Evolutionary conservation across 352 stramenopile genomes (phyloP), one percentile per base, ranked within the genome.

Genomic region (Phytophthora vignae): DNA sequence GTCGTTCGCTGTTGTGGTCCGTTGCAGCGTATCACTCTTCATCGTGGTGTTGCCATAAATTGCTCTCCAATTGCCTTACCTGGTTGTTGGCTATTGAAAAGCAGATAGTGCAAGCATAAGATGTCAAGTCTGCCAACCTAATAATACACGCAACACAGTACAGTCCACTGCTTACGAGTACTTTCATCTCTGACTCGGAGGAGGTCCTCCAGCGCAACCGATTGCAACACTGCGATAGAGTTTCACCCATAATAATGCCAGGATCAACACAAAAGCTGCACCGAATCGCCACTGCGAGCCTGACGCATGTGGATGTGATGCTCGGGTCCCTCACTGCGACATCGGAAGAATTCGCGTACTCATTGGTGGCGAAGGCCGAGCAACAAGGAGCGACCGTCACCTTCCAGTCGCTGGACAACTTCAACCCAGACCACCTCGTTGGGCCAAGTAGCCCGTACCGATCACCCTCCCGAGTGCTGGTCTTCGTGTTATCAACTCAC

Each of bases 401-500:
- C 40, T 48, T 48, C 40, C 40, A 48, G 40, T 48, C 40, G 40
- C 15, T 48, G 40, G 14, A 48, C 40, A 48, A 48, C 40, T 48
- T 48, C 40, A 48, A 48, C 10, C 40, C 40, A 19, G 40, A 48
- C 1, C 40, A 48, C 14, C 40, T 48, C 40, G 40, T 48, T 15
- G 12, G 15, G 8, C 40, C 40, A 19, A n/a, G 14, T 15, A 48
- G 40, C 15, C 40, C 40, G 14, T 48, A 48, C 40, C 40, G 40
- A 19, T 48, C 40, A 19, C 15, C 40, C 40, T 48, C 40, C 40
- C 14, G 40, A 48, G 40, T 48, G 17, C 40, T 48, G 40, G 79
- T 99, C 17, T 98, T 99, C 64, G 71, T 99, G 15, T 84, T 98
- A 36, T 88, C 97, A 2, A 99, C 97, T 0, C 98, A 99, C 69